Evolutionary conservation across 106 monocot species (phyloP), one percentile per base, ranked within the genome.

Genomic region (Dendrobium catenatum): DNA sequence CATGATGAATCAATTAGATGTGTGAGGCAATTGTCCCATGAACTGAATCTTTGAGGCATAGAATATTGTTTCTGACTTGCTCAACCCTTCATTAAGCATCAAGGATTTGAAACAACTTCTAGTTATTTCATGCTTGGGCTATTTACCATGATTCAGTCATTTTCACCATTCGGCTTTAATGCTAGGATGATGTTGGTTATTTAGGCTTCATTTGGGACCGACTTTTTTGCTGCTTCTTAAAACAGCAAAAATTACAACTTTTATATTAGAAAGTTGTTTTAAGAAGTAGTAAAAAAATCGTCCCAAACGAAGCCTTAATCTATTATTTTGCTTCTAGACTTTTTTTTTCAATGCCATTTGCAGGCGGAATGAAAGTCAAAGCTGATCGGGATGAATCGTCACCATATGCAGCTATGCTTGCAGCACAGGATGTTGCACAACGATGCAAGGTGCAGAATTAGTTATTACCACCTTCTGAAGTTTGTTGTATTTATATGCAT

Each of bases 351-450:
- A 51, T 51, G 51, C 15, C 22, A n/a, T n/a, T 33, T 79, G 16
- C 68, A 92, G 88, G 92, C 78, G 92, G 92, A 6, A 92, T 92
- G 92, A 92, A 92, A 83, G 92, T 92, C 3, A 92, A 92, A 78
- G 89, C 92, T 68, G 92, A 89, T 59, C 79, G 92, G 75, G 92
- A 92, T 86, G 92, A 92, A 33, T 92, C 89, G 9, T 92, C 92
- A 42, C 92, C 92, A 46, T 92, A 89, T 88, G 92, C 92, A 20
- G 92, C 92, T 42, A 92, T 92, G 92, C 89, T 89, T 89, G 92
- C 92, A 18, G 87, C 92, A 49, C 92, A 92, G 56, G 92, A 92
- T 89, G 89, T 92, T 86, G 89, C 87, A 16, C 74, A 74, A 10
- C 42, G 74, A 74, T 74, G 74, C 74, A 74, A 74, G 74, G 74